Base-by-base conservation (phyloP, 768 basidiomycete genomes). In the Leccinum sublutescens region DNA sequence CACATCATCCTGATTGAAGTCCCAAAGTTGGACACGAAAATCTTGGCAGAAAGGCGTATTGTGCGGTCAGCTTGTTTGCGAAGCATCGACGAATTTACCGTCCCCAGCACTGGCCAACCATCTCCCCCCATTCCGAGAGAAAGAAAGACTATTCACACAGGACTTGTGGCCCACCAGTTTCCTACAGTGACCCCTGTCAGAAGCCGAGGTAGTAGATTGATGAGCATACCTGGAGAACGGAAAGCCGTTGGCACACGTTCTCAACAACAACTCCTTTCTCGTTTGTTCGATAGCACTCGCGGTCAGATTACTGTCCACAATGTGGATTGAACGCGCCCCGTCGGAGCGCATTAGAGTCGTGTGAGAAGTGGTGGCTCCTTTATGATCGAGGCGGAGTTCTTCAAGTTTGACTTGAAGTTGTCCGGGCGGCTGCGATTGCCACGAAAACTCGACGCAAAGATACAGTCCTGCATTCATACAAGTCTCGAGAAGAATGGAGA, bases 91-190 rank as follows among this genome's bases (percentile, higher is more conserved):
- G 27, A 67, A 80, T 60, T 67, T 71, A 87, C 86, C 86, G 70
- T 89, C 87, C 34, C 88, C 87, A 29, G 85, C 88, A 64, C 84
- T 87, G 3, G 85, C 86, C 43, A 89, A 68, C 74, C 85, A 87
- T 56, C 82, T 77, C 2, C 84, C 86, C 33, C 82, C 80, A 8
- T 78, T 71, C n/a, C 80, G 79, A 2, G 87, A 87, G 59, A 88
- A 87, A 1, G 78, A 68, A 17, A 89, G 78, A 11, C 79, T 80
- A 66, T 89, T 89, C 48, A 89, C 80, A 68, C 87, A 89, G 10
- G 86, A 86, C 34, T 71, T 76, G 67, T 88, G 87, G 4, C 75
- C 80, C 25, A 58, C 61, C 23, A 79, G 61, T 62, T 66, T 71
- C 60, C 77, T 78, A 57, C 23, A 23, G 23, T 15, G 50, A 55